Evolutionary conservation across 2,329 filamentous ascomycete genomes (phyloP), one percentile per base, ranked within the genome.

Genomic region (Colletotrichum tanaceti): DNA sequence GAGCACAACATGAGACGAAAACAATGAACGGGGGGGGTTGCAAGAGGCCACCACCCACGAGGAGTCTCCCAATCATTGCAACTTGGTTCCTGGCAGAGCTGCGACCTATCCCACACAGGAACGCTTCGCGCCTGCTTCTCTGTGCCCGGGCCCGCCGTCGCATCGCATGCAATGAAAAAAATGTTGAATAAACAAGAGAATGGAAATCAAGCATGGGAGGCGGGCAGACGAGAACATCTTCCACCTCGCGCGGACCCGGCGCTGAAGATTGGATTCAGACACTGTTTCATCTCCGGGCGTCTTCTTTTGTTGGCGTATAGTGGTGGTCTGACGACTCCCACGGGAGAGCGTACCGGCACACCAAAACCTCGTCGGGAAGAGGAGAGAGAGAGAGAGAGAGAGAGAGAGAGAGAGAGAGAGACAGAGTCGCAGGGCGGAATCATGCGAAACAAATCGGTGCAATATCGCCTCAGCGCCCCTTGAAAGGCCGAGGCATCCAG

Each of bases 371-470:
- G 20, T 53, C 64, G 53, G 64, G 59, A 64, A 63, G 59, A 59
- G 28, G 4, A 13, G 50, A 28, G 24, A 20, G 18, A n/a, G n/a
- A n/a, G n/a, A n/a, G n/a, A n/a, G n/a, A n/a, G n/a, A n/a, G n/a
- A n/a, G n/a, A n/a, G n/a, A n/a, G n/a, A n/a, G n/a, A n/a, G n/a
- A n/a, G n/a, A n/a, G n/a, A n/a, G n/a, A n/a, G n/a, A n/a, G 44
- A 35, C 41, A 22, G 38, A 18, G n/a, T n/a, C 13, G 20, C 41
- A 13, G 60, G 53, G 52, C 39, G 53, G 52, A 58, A 58, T 32
- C 53, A 22, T 67, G 46, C 60, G n/a, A 41, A 57, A 50, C 57
- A 38, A 68, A 65, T 55, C 65, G 62, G 65, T 60, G 62, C 65
- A 68, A 68, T 55, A 57, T 50, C 35, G 39, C 43, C 55, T 57